phyloP scores from a whole-genome alignment of 345 rosid species.

The Pistacia vera region DNA sequence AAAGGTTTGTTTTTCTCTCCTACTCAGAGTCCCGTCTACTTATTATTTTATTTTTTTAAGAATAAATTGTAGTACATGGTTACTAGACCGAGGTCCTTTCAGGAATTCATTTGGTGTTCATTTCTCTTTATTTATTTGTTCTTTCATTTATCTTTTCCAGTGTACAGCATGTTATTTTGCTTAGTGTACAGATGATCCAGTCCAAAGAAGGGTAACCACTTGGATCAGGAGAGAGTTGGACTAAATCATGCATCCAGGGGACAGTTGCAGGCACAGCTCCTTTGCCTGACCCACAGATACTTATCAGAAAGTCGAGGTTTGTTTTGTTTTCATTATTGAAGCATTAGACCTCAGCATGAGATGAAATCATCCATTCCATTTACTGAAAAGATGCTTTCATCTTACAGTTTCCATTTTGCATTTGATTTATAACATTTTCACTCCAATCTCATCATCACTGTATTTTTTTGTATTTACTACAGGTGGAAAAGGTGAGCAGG shows the following conservation, averaged over 20 bases:
- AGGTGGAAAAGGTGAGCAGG: slow-evolving; percentile 83
- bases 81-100: neutral
- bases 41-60: neutral
- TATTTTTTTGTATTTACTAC: slow-evolving; percentile 20
- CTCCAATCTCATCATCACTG: neutral
- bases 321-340: slow-evolving; percentile 18
- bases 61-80: neutral
- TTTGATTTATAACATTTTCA: neutral
- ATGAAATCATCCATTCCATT: neutral
- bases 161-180: neutral
- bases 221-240: slow-evolving; percentile 84
- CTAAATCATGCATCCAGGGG: slow-evolving; percentile 54
- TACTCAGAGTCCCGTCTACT: neutral
- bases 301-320: slow-evolving; percentile 81
- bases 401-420: no score
- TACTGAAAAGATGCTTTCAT: neutral
- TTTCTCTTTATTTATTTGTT: neutral
- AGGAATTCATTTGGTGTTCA: neutral
- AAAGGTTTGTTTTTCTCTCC: slow-evolving; percentile 48
- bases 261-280: slow-evolving; percentile 44
- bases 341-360: slow-evolving; percentile 6
- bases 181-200: slow-evolving; percentile 57
- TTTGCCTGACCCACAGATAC: slow-evolving; percentile 63
- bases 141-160: slow-evolving; percentile 3
- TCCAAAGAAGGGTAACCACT: slow-evolving; percentile 56